Conservation (phyloP, 495 filamentous ascomycete species). For the Xanthoparmelia taractica region DNA sequence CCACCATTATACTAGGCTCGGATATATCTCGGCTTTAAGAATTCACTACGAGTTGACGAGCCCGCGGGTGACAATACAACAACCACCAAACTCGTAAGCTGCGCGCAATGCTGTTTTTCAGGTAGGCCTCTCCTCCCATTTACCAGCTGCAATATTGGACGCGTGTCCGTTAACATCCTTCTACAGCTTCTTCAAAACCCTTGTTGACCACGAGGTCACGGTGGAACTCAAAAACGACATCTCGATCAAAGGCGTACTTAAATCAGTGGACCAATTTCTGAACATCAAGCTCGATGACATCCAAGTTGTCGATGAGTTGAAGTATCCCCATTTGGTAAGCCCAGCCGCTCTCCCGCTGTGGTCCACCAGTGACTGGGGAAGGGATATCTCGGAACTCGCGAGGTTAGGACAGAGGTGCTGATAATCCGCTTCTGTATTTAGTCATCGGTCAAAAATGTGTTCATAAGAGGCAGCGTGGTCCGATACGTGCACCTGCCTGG, state of each 20-base stretch:
- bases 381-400: background rate
- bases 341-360: background rate
- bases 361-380: background rate
- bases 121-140: constrained; percentile 32
- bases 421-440: constrained; percentile 19
- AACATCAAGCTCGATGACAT: constrained; percentile 99
- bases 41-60: no score
- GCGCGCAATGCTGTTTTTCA: constrained; percentile 51
- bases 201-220: constrained; percentile 91
- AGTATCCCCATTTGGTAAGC: constrained; percentile 83
- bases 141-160: background rate
- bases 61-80: background rate
- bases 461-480: constrained; percentile 93
- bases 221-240: constrained; percentile 99
- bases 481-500: constrained; percentile 89
- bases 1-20: background rate
- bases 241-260: constrained; percentile 84
- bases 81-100: background rate
- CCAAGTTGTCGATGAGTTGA: constrained; percentile 77
- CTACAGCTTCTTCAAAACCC: constrained; percentile 94
- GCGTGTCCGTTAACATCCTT: background rate
- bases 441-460: constrained; percentile 95
- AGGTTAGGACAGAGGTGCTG: constrained; percentile 5
- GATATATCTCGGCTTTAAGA: constrained; percentile 1
- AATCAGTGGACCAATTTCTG: constrained; percentile 95